Evolutionary conservation across 2,329 filamentous ascomycete genomes (phyloP).

Genomic region (Phialophora tarda): DNA sequence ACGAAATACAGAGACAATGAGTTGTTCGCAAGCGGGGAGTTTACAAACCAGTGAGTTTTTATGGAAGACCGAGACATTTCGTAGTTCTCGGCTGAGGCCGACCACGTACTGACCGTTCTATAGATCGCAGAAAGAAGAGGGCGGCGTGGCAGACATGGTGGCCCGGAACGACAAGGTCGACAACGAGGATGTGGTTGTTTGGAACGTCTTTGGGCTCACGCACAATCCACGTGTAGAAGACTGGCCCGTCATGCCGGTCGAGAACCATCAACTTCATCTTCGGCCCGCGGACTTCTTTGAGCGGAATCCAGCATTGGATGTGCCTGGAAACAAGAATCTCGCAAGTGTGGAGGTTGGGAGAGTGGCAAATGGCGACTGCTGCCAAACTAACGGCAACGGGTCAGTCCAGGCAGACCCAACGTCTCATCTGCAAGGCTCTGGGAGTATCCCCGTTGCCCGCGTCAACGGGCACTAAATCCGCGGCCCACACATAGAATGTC

Average conservation of each 20-base stretch:
- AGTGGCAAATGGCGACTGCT: conserved; percentile 26
- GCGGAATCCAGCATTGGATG: conserved; percentile 59
- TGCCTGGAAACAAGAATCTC: conserved; percentile 50
- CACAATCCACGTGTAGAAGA: conserved; percentile 59
- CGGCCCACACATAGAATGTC: not conserved
- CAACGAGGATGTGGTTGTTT: conserved; percentile 56
- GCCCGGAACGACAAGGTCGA: conserved; percentile 50
- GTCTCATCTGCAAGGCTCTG: conserved; percentile 30
- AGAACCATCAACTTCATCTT: conserved; percentile 55
- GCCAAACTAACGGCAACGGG: conserved; percentile 21
- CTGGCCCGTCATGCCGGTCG: conserved; percentile 57
- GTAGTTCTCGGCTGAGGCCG: not conserved
- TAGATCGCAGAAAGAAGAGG: conserved; percentile 52
- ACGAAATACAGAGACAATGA: conserved; percentile 57
- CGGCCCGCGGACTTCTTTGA: conserved; percentile 61
- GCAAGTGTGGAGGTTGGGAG: conserved; percentile 39
- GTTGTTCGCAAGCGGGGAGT: conserved; percentile 56
- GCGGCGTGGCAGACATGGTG: conserved; percentile 52
- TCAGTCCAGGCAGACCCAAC: conserved; percentile 26
- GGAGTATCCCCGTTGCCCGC: conserved; percentile 22
- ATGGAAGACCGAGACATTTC: not conserved
- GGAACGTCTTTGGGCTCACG: conserved; percentile 57
- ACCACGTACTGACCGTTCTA: conserved; percentile 31
- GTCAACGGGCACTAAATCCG: conserved; percentile 28
- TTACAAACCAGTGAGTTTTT: conserved; percentile 50